Conservation (phyloP, 768 basidiomycete genomes). For the Sarcodon aspratus region DNA sequence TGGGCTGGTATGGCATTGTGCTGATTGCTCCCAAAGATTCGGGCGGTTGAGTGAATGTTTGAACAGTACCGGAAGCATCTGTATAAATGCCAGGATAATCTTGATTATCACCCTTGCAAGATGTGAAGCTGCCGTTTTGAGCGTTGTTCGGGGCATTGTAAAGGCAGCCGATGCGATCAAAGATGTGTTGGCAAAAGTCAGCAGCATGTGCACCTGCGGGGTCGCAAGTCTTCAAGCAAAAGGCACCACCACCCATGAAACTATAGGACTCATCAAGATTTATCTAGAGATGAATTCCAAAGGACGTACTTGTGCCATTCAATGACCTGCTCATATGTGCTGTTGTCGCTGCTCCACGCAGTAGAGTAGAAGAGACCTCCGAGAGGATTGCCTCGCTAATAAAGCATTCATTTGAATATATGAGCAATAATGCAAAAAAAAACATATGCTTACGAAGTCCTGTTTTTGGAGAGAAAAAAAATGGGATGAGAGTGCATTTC, state of each 20-base stretch:
- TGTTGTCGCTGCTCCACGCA: conserved; percentile 29
- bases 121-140: conserved; percentile 44
- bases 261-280: conserved; percentile 22
- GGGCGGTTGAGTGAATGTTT: conserved; percentile 35
- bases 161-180: conserved; percentile 61
- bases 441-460: conserved; percentile 27
- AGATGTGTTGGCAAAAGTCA: conserved; percentile 59
- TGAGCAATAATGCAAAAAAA: neutral
- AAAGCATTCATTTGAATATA: neutral
- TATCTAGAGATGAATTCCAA: neutral
- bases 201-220: conserved; percentile 37
- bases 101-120: conserved; percentile 59
- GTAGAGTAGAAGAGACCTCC: conserved; percentile 62
- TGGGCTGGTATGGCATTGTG: conserved; percentile 31
- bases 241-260: conserved; percentile 55
- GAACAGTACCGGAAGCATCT: conserved; percentile 22
- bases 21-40: conserved; percentile 34
- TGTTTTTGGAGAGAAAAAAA: no score
- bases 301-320: conserved; percentile 56
- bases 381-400: conserved; percentile 68
- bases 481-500: no score
- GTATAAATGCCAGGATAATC: conserved; percentile 43
- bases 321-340: conserved; percentile 38
- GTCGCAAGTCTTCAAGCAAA: conserved; percentile 71
- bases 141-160: conserved; percentile 67